Conservation (phyloP, 352 stramenopile species). For the Halophytophthora polymorphica region DNA sequence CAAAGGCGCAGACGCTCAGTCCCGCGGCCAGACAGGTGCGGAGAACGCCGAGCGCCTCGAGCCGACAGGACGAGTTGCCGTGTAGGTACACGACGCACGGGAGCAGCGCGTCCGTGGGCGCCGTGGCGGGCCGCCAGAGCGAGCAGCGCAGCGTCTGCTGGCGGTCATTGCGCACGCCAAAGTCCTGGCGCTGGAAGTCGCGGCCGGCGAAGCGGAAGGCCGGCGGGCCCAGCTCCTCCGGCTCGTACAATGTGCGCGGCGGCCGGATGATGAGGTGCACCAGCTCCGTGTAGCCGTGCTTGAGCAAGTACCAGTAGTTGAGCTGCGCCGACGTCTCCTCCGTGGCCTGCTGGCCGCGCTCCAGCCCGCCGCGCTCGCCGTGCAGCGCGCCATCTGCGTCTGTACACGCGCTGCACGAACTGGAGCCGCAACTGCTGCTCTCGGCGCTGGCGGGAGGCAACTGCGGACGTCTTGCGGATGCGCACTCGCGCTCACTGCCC, state of each 20-base stretch:
- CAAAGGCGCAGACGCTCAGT: conserved; percentile 95
- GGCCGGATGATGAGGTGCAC: conserved; percentile 98
- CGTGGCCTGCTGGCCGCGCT: conserved; percentile 62
- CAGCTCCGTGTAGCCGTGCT: conserved; percentile 93
- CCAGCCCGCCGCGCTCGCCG: conserved; percentile 62
- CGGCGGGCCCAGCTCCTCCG: conserved; percentile 88
- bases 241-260: conserved; percentile 90
- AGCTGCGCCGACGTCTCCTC: conserved; percentile 78
- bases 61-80: conserved; percentile 95
- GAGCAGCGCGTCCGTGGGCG: conserved; percentile 39
- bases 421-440: conserved; percentile 14
- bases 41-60: conserved; percentile 93
- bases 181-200: conserved; percentile 90
- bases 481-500: conserved; percentile 14
- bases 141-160: conserved; percentile 91
- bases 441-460: conserved; percentile 8
- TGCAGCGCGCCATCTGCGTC: conserved; percentile 17
- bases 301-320: conserved; percentile 84
- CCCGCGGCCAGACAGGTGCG: conserved; percentile 89
- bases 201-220: conserved; percentile 89
- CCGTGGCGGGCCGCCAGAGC: conserved; percentile 87
- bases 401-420: conserved; percentile 20
- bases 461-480: conserved; percentile 7
- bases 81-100: conserved; percentile 98
- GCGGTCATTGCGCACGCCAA: conserved; percentile 78